phyloP scores from a whole-genome alignment of 176 grass and related monocot genomes.

The Oryza meyeriana region DNA sequence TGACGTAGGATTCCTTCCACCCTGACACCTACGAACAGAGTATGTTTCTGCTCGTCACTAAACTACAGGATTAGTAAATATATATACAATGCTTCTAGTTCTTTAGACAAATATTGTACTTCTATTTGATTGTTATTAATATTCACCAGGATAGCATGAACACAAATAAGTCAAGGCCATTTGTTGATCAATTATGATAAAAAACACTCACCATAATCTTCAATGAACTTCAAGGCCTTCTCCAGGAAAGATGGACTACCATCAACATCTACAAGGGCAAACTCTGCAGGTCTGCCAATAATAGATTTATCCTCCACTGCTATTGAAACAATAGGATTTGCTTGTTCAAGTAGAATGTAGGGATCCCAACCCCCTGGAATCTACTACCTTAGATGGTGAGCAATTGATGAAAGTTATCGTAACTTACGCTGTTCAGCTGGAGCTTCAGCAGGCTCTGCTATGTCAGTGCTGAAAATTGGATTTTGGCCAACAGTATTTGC shows the following conservation, averaged over 20 bases:
- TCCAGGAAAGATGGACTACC: conserved; percentile 92
- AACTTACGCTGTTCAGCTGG: conserved; percentile 65
- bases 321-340: conserved; percentile 27
- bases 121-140: not conserved
- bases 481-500: conserved; percentile 61
- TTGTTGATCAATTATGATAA: conserved; percentile 15
- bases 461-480: conserved; percentile 73
- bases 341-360: conserved; percentile 19
- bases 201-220: conserved; percentile 72
- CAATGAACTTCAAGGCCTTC: conserved; percentile 92
- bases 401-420: conserved; percentile 16
- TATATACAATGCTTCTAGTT: not conserved
- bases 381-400: conserved; percentile 13
- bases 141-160: conserved; percentile 10
- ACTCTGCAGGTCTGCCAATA: conserved; percentile 62
- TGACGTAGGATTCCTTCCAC: conserved; percentile 95
- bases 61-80: conserved; percentile 12
- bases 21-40: conserved; percentile 66
- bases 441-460: conserved; percentile 52
- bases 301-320: conserved; percentile 71
- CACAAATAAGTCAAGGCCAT: not conserved
- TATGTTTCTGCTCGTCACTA: conserved; percentile 7
- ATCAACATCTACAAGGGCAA: conserved; percentile 79
- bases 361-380: not conserved
- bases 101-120: not conserved